Conservation (phyloP, 208 protist genomes). For the Trypanosomatidae sp. region DNA sequence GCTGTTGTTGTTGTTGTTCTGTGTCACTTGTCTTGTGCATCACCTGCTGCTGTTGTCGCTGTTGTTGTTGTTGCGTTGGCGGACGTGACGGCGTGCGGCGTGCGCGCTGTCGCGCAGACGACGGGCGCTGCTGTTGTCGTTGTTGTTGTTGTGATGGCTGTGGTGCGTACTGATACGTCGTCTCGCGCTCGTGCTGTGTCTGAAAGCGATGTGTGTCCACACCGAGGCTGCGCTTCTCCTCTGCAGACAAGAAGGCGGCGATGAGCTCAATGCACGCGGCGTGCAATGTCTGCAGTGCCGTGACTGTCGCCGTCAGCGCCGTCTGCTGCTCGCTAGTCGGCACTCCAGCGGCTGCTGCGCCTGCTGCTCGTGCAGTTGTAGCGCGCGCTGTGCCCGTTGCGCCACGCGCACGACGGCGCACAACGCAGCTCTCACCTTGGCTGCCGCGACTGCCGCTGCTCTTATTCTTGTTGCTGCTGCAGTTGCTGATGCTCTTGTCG, state of each 20-base stretch:
- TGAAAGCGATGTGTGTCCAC: conserved; percentile 68
- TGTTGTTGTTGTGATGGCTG: not conserved
- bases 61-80: too few species aligned
- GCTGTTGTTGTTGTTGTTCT: not conserved
- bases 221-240: conserved; percentile 74
- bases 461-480: too few species aligned
- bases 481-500: too few species aligned
- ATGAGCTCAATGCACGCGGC: conserved; percentile 43
- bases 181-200: conserved; percentile 24
- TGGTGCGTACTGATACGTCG: conserved; percentile 54
- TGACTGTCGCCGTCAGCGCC: conserved; percentile 25
- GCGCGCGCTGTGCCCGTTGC: conserved; percentile 15
- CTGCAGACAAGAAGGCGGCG: conserved; percentile 38
- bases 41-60: too few species aligned
- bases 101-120: not conserved
- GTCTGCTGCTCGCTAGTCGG: conserved; percentile 45
- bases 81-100: too few species aligned
- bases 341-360: too few species aligned
- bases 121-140: not conserved
- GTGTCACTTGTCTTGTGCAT: too few species aligned
- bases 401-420: conserved; percentile 21
- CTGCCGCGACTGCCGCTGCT: too few species aligned
- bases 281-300: conserved; percentile 17
- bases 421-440: too few species aligned
- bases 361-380: too few species aligned